Percentiles rank a stretch among this genome's conserved stretches.
These are phyloP conservation scores for Zanthoxylum bungeanum DNA, from an alignment of 345 rosid species.

Conservation along the genomic window DNA sequence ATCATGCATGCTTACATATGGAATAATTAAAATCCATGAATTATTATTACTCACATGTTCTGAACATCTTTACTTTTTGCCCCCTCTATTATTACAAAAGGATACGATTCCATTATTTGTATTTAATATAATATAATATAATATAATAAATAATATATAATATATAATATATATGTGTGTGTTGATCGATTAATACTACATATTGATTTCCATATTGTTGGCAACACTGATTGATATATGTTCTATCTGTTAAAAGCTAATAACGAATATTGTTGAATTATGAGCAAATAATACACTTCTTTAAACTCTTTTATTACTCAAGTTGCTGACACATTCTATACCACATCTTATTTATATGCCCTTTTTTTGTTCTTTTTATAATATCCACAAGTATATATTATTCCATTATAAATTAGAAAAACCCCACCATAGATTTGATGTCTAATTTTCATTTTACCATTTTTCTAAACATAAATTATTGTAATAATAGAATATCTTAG, in stretches of 20 bases:
- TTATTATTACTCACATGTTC: conserved; percentile 4
- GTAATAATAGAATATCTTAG: no score
- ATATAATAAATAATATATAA: no score
- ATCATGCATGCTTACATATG: background rate
- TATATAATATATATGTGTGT: no score
- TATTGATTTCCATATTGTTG: no score
- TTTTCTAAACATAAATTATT: no score
- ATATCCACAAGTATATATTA: background rate
- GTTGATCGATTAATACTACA: no score
- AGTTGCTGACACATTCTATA: conserved; percentile 35
- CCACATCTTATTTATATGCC: background rate
- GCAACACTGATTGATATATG: conserved; percentile 15
- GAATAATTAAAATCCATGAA: conserved; percentile 18
- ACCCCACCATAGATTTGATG: background rate
- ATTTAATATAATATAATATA: no score
- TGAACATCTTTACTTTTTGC: conserved; percentile 1
- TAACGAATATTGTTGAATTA: conserved; percentile 19
- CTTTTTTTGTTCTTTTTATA: background rate
- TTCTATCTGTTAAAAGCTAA: background rate
- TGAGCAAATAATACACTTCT: conserved; percentile 28
- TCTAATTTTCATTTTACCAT: background rate
- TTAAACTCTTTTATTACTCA: conserved; percentile 15
- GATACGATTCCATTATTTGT: conserved; percentile 29
- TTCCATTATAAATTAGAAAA: background rate
- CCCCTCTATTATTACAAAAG: conserved; percentile 28